These are phyloP conservation scores for Hyphopichia buzzinii DNA, from an alignment of 1,139 yeast species.

Conservation along the genomic window DNA sequence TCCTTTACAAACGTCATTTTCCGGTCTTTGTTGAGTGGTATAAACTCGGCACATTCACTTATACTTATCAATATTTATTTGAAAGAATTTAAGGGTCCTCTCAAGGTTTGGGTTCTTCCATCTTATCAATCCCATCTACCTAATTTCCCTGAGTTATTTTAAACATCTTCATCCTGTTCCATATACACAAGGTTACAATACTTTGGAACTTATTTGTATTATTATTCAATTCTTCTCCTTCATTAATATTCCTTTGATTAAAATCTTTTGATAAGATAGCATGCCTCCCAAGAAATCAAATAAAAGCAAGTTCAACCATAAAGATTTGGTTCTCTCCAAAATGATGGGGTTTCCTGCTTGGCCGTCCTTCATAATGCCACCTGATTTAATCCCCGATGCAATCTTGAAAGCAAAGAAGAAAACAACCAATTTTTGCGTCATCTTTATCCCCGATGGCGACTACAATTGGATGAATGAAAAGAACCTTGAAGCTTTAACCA, in stretches of 20 bases:
- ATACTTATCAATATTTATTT: too few species aligned
- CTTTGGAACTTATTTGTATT: background rate
- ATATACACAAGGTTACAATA: too few species aligned
- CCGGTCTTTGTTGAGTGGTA: too few species aligned
- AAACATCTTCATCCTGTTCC: too few species aligned
- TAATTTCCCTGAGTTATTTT: too few species aligned
- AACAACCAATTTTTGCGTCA: conserved; percentile 40
- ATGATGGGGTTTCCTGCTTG: conserved; percentile 50
- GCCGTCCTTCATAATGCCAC: conserved; percentile 51
- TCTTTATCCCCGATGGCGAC: conserved; percentile 50
- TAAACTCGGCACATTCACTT: too few species aligned
- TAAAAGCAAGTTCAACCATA: conserved; percentile 24
- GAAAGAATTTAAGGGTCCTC: too few species aligned
- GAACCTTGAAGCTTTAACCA: conserved; percentile 31
- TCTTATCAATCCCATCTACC: too few species aligned
- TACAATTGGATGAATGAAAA: conserved; percentile 47
- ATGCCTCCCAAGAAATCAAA: conserved; percentile 29
- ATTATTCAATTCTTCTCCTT: background rate
- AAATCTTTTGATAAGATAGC: conserved; percentile 1
- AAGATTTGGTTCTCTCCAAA: conserved; percentile 43
- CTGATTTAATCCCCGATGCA: conserved; percentile 34
- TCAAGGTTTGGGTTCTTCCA: too few species aligned
- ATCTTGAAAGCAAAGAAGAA: conserved; percentile 41
- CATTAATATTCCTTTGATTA: background rate
- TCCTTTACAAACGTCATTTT: too few species aligned